Evolutionary conservation across 2,329 filamentous ascomycete genomes (phyloP), one percentile per base, ranked within the genome.

Genomic region (Venturia nashicola): DNA sequence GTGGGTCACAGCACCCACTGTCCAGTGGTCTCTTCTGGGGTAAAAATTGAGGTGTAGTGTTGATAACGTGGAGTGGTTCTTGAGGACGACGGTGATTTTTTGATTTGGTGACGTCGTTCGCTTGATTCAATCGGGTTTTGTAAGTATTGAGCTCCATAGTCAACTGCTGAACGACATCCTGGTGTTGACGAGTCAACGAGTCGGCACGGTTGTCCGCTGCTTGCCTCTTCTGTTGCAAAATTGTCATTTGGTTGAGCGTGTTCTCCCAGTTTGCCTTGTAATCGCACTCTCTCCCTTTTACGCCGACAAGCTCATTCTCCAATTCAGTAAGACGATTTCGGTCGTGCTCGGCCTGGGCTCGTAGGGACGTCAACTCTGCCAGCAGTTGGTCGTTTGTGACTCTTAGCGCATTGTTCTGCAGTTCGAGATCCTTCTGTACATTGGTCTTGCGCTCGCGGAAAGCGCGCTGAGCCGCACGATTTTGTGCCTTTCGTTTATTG

Each of bases 401-500:
- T 36, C 40, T 48, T 5, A 65, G 59, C 1, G 7, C 46, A 40
- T 65, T 48, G 27, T 61, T 62, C 43, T 63, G 27, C 9, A 11
- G 1, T 66, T 82, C 78, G 57, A 85, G 76, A 67, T 83, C 92
- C 46, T 88, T 87, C 7, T 97, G 90, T 46, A 90, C 88, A 32
- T 90, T 90, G 2, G 90, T 90, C 67, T 93, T 85, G 65, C 93
- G 83, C 76, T 96, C 91, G 42, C 93, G 84, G 75, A 97, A 97
- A 0, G 89, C 90, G 65, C 93, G 82, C 77, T 97, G 93, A 3
- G 93, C 93, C 59, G 90, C 89, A 66, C 94, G 84, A 75, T 97
- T 97, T 77, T 97, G 94, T 1, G 90, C 89, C 79, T 97, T 95
- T 68, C 94, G 86, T 78, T 96, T 96, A 54, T 91, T 96, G 1